phyloP scores from a whole-genome alignment of 345 rosid species.

The Corchorus capsularis region DNA sequence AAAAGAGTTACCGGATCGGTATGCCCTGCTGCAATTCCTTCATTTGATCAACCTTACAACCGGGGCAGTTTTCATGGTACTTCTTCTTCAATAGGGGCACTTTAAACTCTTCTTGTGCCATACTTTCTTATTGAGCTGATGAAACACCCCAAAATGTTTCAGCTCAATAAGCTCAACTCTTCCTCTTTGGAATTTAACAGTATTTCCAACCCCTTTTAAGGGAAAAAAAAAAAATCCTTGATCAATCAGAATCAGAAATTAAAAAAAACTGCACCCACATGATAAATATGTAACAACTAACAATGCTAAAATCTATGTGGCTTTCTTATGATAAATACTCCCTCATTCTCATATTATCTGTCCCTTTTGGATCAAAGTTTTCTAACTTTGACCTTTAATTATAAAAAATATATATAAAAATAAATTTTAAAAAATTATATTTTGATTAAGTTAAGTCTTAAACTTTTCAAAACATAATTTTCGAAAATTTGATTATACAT shows the following conservation, averaged over 20 bases:
- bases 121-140: slow-evolving; percentile 12
- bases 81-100: slow-evolving; percentile 58
- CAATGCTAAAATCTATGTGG: too few species aligned
- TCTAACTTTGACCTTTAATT: too few species aligned
- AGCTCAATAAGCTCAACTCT: background rate
- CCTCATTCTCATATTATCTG: too few species aligned
- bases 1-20: slow-evolving; percentile 56
- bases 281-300: background rate
- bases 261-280: background rate
- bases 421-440: too few species aligned
- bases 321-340: too few species aligned
- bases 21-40: slow-evolving; percentile 55
- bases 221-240: background rate
- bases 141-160: background rate
- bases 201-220: background rate
- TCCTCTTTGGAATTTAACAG: background rate
- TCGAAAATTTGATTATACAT: too few species aligned
- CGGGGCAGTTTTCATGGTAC: slow-evolving; percentile 73
- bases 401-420: too few species aligned
- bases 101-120: slow-evolving; percentile 34
- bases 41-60: slow-evolving; percentile 69
- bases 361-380: too few species aligned
- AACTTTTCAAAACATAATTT: too few species aligned
- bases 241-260: background rate
- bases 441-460: too few species aligned